Evolutionary conservation across 2,329 filamentous ascomycete species (phyloP), one percentile per base, ranked within the genome.

Genomic region (Fusarium mexicanum): DNA sequence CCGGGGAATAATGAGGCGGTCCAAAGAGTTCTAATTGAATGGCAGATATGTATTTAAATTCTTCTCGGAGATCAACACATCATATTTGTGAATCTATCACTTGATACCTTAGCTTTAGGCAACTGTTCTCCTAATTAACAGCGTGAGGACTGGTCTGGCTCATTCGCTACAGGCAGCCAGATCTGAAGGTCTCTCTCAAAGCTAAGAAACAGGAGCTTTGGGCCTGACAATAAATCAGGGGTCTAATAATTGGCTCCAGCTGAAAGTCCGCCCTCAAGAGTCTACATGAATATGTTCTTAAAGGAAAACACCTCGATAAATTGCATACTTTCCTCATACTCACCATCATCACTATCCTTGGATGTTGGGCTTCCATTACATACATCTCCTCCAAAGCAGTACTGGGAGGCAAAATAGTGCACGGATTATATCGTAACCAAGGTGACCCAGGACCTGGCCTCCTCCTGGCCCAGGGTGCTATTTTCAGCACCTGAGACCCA

Each of bases 401-500:
- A 20, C 40, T 18, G 20, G n/a, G 29, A 17, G 24, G 41, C 41
- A 58, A 35, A 47, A 37, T 29, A 59, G 20, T 29, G 20, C 17
- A 37, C 41, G 18, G 41, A 11, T 37, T 50, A 20, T 46, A 33
- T 24, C n/a, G 33, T 29, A 18, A 38, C 31, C n/a, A 26, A 31
- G 37, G 44, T 37, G 41, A 50, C 40, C 17, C 13, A 29, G n/a
- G 31, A 9, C 8, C 24, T 53, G 14, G 37, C 53, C 13, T 41
- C 53, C 13, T 41, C 26, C 26, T 57, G 17, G 40, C 20, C 46
- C 38, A 44, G 26, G 38, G 37, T 69, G 58, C 76, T 78, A 77
- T 78, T 78, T 72, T 76, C 72, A 71, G 76, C 62, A 46, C 50
- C 37, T 53, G n/a, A 29, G 41, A 47, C 40, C 33, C 43, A 47